Conservation (phyloP, 1,284 basidiomycete genomes). For the Malassezia slooffiae region DNA sequence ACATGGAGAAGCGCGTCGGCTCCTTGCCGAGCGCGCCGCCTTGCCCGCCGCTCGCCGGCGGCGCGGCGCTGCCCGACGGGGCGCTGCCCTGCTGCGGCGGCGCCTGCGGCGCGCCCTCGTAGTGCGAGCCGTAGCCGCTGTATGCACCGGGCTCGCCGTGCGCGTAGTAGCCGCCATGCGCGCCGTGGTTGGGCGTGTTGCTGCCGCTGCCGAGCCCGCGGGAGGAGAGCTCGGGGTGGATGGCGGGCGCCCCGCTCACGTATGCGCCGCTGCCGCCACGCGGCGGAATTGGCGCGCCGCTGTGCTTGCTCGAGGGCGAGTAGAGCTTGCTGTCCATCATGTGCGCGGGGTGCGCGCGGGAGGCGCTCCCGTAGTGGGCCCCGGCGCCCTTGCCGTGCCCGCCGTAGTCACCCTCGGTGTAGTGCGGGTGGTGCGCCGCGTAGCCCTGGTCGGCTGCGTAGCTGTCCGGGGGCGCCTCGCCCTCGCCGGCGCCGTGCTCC, state of each 20-base stretch:
- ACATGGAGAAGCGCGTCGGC: slow-evolving; percentile 33
- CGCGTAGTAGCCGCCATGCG: background rate
- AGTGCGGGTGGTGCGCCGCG: background rate
- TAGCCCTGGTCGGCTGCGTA: slow-evolving; percentile 1
- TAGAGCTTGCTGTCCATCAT: slow-evolving; percentile 13
- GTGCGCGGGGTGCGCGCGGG: slow-evolving; percentile 1
- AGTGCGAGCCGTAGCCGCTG: background rate
- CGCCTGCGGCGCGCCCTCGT: background rate
- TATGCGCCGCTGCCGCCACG: background rate
- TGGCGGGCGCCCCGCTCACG: slow-evolving; percentile 8
- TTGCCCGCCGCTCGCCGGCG: background rate
- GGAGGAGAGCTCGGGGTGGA: slow-evolving; percentile 12
- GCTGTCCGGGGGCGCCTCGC: background rate
- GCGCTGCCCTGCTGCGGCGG: too few species aligned
- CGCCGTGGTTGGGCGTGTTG: background rate
- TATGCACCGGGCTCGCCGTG: too few species aligned
- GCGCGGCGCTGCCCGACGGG: too few species aligned
- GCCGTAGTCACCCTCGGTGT: slow-evolving; percentile 1
- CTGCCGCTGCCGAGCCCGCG: slow-evolving; percentile 3
- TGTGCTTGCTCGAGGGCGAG: background rate
- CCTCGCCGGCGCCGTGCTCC: slow-evolving; percentile 1
- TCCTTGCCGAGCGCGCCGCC: slow-evolving; percentile 18
- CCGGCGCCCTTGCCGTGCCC: background rate
- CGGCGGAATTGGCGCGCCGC: background rate
- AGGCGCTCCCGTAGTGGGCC: background rate